phyloP scores from a whole-genome alignment of 169 alveolate species.

The Toxoplasma gondii region DNA sequence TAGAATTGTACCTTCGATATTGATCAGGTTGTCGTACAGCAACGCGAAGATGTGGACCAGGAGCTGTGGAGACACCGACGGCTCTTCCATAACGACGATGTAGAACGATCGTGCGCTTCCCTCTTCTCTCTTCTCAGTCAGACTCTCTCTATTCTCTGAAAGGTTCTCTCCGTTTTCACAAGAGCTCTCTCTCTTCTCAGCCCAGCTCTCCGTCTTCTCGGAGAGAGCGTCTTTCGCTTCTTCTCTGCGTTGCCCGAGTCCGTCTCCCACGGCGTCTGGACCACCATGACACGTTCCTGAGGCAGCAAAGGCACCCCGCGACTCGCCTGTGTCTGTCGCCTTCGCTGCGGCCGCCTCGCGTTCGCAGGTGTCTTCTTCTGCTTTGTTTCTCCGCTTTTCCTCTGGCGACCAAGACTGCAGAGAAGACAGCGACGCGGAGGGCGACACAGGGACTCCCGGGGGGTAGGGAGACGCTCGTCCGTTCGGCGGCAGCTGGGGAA shows the following conservation, averaged over 20 bases:
- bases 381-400: not conserved
- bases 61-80: constrained; percentile 18
- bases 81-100: constrained; percentile 26
- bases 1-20: not conserved
- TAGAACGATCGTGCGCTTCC: not conserved
- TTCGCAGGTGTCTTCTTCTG: not conserved
- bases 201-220: not conserved
- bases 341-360: too few relatives aligned
- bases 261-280: too few relatives aligned
- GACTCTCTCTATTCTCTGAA: not conserved
- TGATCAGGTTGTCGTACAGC: constrained; percentile 2
- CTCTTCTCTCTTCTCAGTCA: not conserved
- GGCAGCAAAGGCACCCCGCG: too few relatives aligned
- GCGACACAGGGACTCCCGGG: not conserved
- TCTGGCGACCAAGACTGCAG: too few relatives aligned
- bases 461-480: not conserved
- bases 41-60: constrained; percentile 12
- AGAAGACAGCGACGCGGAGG: not conserved
- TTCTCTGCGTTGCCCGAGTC: too few relatives aligned
- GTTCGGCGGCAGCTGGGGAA: not conserved
- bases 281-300: too few relatives aligned
- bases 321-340: too few relatives aligned
- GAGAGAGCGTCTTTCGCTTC: not conserved
- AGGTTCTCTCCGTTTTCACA: not conserved
- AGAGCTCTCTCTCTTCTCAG: not conserved